Percentiles rank a stretch among this genome's conserved stretches.
These are phyloP conservation scores for Rhododendron kiyosumense DNA, from an alignment of 148 eudicot genomes.

Conservation along the genomic window DNA sequence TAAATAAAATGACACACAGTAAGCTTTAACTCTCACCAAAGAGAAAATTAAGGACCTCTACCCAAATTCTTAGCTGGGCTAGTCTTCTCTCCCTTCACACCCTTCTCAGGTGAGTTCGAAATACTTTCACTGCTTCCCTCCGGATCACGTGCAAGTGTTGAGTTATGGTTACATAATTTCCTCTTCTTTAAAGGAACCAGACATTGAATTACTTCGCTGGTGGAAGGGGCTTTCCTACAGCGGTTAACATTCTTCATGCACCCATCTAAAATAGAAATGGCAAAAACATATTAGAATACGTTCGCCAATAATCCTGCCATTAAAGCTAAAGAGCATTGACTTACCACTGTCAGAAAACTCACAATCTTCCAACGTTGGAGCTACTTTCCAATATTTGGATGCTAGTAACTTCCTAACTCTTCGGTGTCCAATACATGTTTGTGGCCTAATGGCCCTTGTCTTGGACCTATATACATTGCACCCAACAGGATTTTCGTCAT, in stretches of 20 bases:
- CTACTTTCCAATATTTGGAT: conserved; percentile 71
- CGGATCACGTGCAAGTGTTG: conserved; percentile 43
- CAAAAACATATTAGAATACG: not conserved
- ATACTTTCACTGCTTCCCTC: conserved; percentile 74
- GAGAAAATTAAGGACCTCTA: conserved; percentile 41
- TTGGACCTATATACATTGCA: conserved; percentile 46
- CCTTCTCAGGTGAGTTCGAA: conserved; percentile 65
- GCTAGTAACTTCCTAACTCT: conserved; percentile 59
- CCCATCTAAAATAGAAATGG: conserved; percentile 34
- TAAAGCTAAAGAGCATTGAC: conserved; percentile 16
- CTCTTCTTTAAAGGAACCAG: conserved; percentile 67
- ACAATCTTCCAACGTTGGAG: conserved; percentile 60
- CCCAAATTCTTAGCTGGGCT: conserved; percentile 22
- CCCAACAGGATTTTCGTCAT: conserved; percentile 71
- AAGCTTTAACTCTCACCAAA: not conserved
- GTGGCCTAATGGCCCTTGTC: conserved; percentile 45
- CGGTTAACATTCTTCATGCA: conserved; percentile 35
- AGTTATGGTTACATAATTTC: conserved; percentile 45
- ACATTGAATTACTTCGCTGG: conserved; percentile 47
- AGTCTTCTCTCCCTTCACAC: conserved; percentile 34
- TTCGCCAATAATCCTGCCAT: not conserved
- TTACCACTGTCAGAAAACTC: conserved; percentile 52
- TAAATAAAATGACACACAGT: not conserved
- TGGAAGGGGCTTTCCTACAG: conserved; percentile 46
- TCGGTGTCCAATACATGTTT: conserved; percentile 34